A percentile compares a stretch with the other conserved stretches of the same genome.
These are phyloP conservation scores for Aegilops longissima DNA, from an alignment of 176 grass and related monocot species.

Conservation along the genomic window DNA sequence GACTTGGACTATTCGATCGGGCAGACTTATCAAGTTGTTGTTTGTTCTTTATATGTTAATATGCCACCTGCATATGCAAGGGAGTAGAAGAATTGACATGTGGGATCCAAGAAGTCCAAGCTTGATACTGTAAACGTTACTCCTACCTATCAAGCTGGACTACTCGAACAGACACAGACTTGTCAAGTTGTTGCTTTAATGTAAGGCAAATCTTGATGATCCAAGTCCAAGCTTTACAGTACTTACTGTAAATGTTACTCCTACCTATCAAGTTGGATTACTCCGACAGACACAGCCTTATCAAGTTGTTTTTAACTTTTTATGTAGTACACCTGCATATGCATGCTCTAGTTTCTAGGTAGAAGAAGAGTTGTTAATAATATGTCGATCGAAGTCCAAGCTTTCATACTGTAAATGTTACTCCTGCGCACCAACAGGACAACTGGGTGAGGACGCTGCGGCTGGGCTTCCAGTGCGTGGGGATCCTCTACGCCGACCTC, in stretches of 20 bases:
- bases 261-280: too few species aligned
- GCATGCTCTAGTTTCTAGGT: neutral
- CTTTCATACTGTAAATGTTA: neutral
- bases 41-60: neutral
- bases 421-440: slow-evolving; percentile 17
- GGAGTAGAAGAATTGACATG: neutral
- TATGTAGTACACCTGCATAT: neutral
- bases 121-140: neutral
- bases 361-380: too few species aligned
- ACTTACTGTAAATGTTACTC: too few species aligned
- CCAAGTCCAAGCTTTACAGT: neutral
- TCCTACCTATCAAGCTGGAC: neutral
- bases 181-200: neutral
- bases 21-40: neutral
- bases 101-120: neutral
- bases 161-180: neutral
- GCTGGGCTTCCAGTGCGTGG: slow-evolving; percentile 69
- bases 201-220: too few species aligned
- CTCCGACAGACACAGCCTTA: too few species aligned
- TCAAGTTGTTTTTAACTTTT: too few species aligned
- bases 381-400: neutral
- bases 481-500: slow-evolving; percentile 62
- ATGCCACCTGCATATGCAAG: neutral
- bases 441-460: slow-evolving; percentile 44
- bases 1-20: neutral